Base-by-base conservation (phyloP, 176 grass and related monocot genomes). In the Carex littledalei region DNA sequence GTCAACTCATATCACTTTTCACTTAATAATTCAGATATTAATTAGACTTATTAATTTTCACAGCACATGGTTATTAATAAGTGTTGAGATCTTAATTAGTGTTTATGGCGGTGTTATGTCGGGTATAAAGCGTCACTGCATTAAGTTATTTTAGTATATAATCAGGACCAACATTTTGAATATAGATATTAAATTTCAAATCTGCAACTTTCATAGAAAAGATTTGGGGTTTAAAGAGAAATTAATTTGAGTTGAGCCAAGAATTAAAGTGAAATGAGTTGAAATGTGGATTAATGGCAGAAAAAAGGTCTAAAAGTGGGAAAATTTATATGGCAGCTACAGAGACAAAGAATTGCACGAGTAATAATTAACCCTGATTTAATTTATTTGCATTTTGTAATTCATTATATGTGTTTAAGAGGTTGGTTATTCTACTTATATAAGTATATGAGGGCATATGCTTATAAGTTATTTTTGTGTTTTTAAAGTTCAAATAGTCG, bases 201-300 rank as follows among this genome's bases (percentile, higher is more conserved):
- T 45, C 43, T 45, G 43, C 43, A 45, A 45, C 8, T 45, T 45
- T 45, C 43, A 8, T 8, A 45, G 7, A 45, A 8, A 45, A 45
- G 43, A 45, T 45, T 45, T 49, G 47, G 8, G 47, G 47, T 49
- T 49, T 49, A 49, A 49, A 49, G 68, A 45, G 18, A 39, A 72
- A 71, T 67, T 20, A 49, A 39, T 39, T 39, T 39, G 37, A 5
- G 37, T 39, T 39, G 5, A 39, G 37, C 37, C 37, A 39, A 6
- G 37, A 39, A 39, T 49, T 49, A 49, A 49, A 49, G 68, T 12
- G 39, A 39, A 72, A 71, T 67, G 8, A 49, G 37, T 39, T 49
- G n/a, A 80, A 81, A 24, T 60, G 58, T 63, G 56, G 34, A 63
- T 11, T 81, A 81, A 62, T 81, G 53, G 78, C 29, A 81, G 52